Percentiles rank a stretch among this genome's conserved stretches.
Evolutionary conservation across 2,329 filamentous ascomycete species (phyloP).

Genomic region (Scortechinia acanthostroma): DNA sequence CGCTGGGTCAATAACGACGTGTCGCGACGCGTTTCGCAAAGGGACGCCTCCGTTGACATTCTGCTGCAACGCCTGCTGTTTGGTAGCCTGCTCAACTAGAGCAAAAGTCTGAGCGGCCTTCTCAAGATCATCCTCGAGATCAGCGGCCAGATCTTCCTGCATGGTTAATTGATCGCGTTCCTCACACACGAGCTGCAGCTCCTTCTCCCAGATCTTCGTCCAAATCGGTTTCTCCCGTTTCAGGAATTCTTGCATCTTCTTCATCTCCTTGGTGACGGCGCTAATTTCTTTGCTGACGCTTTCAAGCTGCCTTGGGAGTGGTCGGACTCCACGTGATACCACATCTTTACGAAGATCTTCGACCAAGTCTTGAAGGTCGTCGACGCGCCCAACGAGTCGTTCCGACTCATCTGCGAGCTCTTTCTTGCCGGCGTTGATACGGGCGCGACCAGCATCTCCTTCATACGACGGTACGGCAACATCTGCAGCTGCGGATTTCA

Average conservation of each 20-base stretch:
- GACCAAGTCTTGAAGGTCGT: slow-evolving; percentile 93
- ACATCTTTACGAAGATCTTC: slow-evolving; percentile 97
- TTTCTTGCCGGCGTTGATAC: slow-evolving; percentile 83
- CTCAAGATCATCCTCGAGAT: slow-evolving; percentile 88
- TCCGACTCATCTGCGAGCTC: slow-evolving; percentile 81
- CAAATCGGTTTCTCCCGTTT: slow-evolving; percentile 87
- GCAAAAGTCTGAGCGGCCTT: slow-evolving; percentile 90
- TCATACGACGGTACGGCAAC: slow-evolving; percentile 66
- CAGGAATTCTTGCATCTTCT: slow-evolving; percentile 89
- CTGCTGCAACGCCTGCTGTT: slow-evolving; percentile 78
- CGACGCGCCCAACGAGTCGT: slow-evolving; percentile 81
- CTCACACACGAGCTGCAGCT: slow-evolving; percentile 90
- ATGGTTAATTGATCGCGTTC: slow-evolving; percentile 90
- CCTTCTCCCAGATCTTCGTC: slow-evolving; percentile 99
- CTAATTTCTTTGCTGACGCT: slow-evolving; percentile 82
- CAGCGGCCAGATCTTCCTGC: slow-evolving; percentile 89
- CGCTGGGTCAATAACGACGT: slow-evolving; percentile 38
- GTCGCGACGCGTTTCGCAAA: slow-evolving; percentile 29
- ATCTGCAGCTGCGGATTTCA: slow-evolving; percentile 71
- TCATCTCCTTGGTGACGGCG: slow-evolving; percentile 74
- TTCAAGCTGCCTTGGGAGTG: slow-evolving; percentile 83
- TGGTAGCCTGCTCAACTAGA: slow-evolving; percentile 94
- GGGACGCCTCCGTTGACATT: slow-evolving; percentile 43
- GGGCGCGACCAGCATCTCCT: slow-evolving; percentile 73
- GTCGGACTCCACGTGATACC: slow-evolving; percentile 83